Evolutionary conservation across 2,329 filamentous ascomycete genomes (phyloP), one percentile per base, ranked within the genome.

Genomic region (Orbilia ellipsospora): DNA sequence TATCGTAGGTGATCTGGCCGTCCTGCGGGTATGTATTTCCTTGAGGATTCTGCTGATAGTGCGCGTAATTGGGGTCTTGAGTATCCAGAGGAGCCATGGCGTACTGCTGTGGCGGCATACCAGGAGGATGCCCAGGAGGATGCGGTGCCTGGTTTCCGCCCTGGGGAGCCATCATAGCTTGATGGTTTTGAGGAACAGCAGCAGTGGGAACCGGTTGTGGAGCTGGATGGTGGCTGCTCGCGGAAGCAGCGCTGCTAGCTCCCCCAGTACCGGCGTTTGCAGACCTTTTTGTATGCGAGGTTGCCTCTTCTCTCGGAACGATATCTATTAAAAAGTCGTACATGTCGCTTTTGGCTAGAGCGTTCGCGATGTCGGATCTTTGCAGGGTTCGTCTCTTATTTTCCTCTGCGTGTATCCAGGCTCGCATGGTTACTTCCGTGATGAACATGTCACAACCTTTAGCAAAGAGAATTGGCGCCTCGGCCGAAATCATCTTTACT

Each of bases 381-480:
- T 99, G 95, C 48, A 99, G 86, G 0, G 95, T 99, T 51, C 95
- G 90, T 31, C 95, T 89, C 86, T 99, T 99, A 85, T 99, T 99
- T 84, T 99, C 95, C 82, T 99, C 95, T 15, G 95, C 95, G 80
- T 99, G 95, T 78, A 99, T 99, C 95, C 95, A 99, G 55, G 95
- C 95, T 78, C 95, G 92, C 95, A 99, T 99, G 6, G 95, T 99
- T 76, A 99, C 86, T 83, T 99, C 95, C 0, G 94, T 97, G 81
- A 99, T 99, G 84, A 99, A 99, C 81, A 98, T 97, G 81, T 99
- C 95, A 83, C 95, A 98, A 44, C 94, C 95, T 83, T 99, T 99
- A 61, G 95, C 95, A 81, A 99, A 99, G 13, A 99, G 86, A 79
- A 99, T 99, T 0, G 95, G 95, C 1, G 95, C 95, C 84, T 99